Conservation (phyloP, 345 rosid species). For the Citrus sinensis region DVS_A1.0 CM039168.1:30460501-30461000, state of each 20-base stretch:
- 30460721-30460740: constrained; percentile 67
- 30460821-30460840: not conserved
- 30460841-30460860: not conserved
- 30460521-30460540: constrained; percentile 68
- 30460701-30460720: constrained; percentile 89
- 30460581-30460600: not conserved
- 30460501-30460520: constrained; percentile 84
- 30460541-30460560: constrained; percentile 50
- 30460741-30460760: constrained; percentile 78
- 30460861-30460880: not conserved
- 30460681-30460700: constrained; percentile 83
- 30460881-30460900: too few relatives aligned
- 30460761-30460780: constrained; percentile 82
- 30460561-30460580: not conserved
- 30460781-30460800: constrained; percentile 45
- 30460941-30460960: not conserved
- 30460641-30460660: constrained; percentile 76
- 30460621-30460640: not conserved
- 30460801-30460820: constrained; percentile 20
- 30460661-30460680: constrained; percentile 77
- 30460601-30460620: not conserved
- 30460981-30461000: not conserved
- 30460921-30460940: not conserved
- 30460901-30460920: not conserved
- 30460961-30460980: not conserved